Conservation (phyloP, 768 basidiomycete species). For the Butyriboletus loyo region DNA sequence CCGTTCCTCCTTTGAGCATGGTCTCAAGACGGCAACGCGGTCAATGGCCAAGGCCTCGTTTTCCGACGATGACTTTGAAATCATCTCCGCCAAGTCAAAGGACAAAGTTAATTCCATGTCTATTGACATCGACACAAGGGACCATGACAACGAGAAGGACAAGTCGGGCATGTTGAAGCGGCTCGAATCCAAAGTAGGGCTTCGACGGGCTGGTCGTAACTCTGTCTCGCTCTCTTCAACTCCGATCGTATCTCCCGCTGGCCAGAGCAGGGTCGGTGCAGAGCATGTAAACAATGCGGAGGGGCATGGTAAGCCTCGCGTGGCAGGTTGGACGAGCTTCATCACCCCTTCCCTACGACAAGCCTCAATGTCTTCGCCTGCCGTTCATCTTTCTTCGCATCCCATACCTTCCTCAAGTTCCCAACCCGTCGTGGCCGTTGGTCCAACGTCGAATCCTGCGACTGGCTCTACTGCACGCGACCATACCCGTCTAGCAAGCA, state of each 20-base stretch:
- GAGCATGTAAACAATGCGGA: slow-evolving; percentile 37
- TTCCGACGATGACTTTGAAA: slow-evolving; percentile 41
- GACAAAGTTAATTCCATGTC: slow-evolving; percentile 37
- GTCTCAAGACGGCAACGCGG: slow-evolving; percentile 59
- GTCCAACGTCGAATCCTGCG: slow-evolving; percentile 46
- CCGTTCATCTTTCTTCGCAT: slow-evolving; percentile 62
- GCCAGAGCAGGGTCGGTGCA: slow-evolving; percentile 19
- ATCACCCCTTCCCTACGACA: slow-evolving; percentile 63
- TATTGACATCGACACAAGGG: slow-evolving; percentile 27
- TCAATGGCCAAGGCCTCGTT: slow-evolving; percentile 43
- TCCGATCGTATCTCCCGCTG: slow-evolving; percentile 35
- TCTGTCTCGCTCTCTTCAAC: slow-evolving; percentile 39
- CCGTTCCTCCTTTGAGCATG: slow-evolving; percentile 65
- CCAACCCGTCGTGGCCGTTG: slow-evolving; percentile 43
- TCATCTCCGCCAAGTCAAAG: slow-evolving; percentile 44
- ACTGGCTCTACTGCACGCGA: slow-evolving; percentile 48
- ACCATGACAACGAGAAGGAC: slow-evolving; percentile 38
- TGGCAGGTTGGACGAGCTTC: slow-evolving; percentile 57
- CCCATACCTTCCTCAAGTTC: slow-evolving; percentile 53
- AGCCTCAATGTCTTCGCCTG: slow-evolving; percentile 74
- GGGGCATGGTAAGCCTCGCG: slow-evolving; percentile 38
- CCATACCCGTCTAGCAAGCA: slow-evolving; percentile 41
- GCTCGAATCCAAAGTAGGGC: slow-evolving; percentile 49
- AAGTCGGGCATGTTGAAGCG: slow-evolving; percentile 45
- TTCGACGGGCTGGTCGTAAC: slow-evolving; percentile 44